phyloP scores from a whole-genome alignment of 805 yeast genomes.

The Wickerhamomyces ciferrii region DNA sequence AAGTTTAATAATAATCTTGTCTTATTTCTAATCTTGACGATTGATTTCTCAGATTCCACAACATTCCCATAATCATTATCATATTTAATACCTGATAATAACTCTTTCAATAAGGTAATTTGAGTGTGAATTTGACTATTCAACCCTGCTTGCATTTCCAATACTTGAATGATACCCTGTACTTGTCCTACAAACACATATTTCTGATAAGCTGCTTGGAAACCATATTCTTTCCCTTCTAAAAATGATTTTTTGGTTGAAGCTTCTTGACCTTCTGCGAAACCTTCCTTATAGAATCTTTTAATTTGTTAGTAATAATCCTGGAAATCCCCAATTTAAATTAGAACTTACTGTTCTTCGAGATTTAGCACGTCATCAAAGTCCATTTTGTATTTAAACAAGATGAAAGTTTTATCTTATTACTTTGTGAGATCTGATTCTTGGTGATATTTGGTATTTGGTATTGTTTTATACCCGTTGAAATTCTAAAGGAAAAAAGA shows the following conservation, averaged over 20 bases:
- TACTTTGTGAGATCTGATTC: too few relatives aligned
- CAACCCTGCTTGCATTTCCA: slow-evolving; percentile 26
- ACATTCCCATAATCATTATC: slow-evolving; percentile 54
- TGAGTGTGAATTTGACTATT: slow-evolving; percentile 19
- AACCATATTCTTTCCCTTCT: slow-evolving; percentile 85
- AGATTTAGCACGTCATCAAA: slow-evolving; percentile 53
- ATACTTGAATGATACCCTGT: slow-evolving; percentile 38
- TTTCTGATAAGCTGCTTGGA: slow-evolving; percentile 72
- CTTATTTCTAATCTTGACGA: slow-evolving; percentile 56
- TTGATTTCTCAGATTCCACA: slow-evolving; percentile 43
- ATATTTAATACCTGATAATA: slow-evolving; percentile 27
- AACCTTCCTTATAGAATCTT: slow-evolving; percentile 63
- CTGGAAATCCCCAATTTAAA: too few relatives aligned
- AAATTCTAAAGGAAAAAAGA: not conserved
- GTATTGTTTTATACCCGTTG: not conserved
- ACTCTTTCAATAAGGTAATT: slow-evolving; percentile 20
- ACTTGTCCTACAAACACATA: slow-evolving; percentile 68
- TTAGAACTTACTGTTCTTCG: slow-evolving; percentile 40
- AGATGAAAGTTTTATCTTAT: too few relatives aligned
- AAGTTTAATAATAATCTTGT: slow-evolving; percentile 43
- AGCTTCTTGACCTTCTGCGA: slow-evolving; percentile 59
- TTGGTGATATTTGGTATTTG: not conserved
- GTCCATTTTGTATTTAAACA: too few relatives aligned
- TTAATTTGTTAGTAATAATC: slow-evolving; percentile 1
- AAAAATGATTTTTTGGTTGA: slow-evolving; percentile 52